phyloP scores from a whole-genome alignment of 805 yeast species.

The Wickerhamiella cacticola region DNA sequence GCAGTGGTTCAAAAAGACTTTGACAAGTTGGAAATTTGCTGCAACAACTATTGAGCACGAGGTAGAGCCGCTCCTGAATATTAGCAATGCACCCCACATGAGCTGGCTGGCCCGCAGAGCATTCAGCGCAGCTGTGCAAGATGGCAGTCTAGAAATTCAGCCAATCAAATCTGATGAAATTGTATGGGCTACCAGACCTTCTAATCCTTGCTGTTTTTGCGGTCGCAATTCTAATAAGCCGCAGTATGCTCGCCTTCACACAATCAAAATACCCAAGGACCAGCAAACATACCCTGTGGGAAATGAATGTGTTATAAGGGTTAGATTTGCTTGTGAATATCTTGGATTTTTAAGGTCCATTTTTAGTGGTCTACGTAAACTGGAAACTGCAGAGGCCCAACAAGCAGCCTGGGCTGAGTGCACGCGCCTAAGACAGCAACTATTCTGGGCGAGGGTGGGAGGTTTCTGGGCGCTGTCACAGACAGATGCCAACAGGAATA shows the following conservation, averaged over 20 bases:
- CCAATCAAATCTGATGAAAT: conserved; percentile 80
- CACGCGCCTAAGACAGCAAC: conserved; percentile 50
- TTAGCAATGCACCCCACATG: conserved; percentile 52
- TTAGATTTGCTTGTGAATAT: conserved; percentile 73
- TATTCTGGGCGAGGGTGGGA: conserved; percentile 79
- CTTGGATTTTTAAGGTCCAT: conserved; percentile 64
- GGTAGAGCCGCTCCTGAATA: conserved; percentile 56
- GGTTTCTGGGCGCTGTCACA: conserved; percentile 21
- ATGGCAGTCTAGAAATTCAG: conserved; percentile 70
- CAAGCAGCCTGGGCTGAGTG: conserved; percentile 54
- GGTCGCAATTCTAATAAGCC: conserved; percentile 63
- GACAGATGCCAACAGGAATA: background rate
- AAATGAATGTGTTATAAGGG: conserved; percentile 63
- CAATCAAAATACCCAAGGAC: conserved; percentile 35
- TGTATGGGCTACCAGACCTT: conserved; percentile 38
- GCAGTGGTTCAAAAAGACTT: conserved; percentile 7
- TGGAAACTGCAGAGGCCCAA: conserved; percentile 33
- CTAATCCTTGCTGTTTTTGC: conserved; percentile 70
- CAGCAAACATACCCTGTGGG: conserved; percentile 42
- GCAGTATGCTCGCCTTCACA: conserved; percentile 65
- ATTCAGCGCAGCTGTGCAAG: conserved; percentile 56
- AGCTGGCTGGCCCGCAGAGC: conserved; percentile 51
- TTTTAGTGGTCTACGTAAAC: conserved; percentile 46
- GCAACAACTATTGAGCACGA: conserved; percentile 62
- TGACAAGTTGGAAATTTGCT: conserved; percentile 35